Evolutionary conservation across 2,329 filamentous ascomycete genomes (phyloP), one percentile per base, ranked within the genome.

Genomic region (Pseudogymnoascus sp.): DNA sequence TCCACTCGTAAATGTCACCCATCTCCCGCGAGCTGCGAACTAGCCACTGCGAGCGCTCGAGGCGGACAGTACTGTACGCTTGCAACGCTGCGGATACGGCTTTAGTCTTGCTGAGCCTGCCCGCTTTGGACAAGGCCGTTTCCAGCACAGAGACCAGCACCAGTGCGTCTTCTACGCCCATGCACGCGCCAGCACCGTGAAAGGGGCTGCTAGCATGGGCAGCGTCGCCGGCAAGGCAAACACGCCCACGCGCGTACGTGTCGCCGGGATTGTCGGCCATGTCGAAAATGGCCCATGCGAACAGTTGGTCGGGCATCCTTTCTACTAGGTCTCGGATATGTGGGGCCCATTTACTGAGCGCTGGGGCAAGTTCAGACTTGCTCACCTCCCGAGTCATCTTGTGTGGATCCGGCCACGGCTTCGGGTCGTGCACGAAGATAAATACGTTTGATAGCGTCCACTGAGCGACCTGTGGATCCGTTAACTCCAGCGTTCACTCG

Each of bases 281-380:
- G 70, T 83, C 81, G 68, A 82, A 84, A 6, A 83, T 74, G 2
- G 76, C 80, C 80, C 80, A 83, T 60, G 80, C 35, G 35, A 36
- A 36, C 35, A 36, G 8, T 33, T 33, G 30, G 30, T 33, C 30
- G 30, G 30, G 30, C 30, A 33, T 33, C 30, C 30, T 33, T 33
- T 33, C 30, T 8, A 33, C 30, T 33, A 33, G 30, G 30, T 33
- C 30, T 33, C 30, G 30, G 30, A 33, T 33, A 33, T 33, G 30
- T 33, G 30, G 30, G 30, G 77, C 74, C 75, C 75, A 82, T 20
- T 64, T 67, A 0, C 50, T 64, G 50, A 76, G 77, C 4, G 75
- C 74, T 0, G 64, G 30, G 30, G 30, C 30, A 6, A 33, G 30
- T 33, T 33, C 30, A 33, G 30, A 33, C 30, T 33, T 33, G 30